Base-by-base conservation (phyloP, 495 filamentous ascomycete genomes). In the Aspergillus hancockii region DNA sequence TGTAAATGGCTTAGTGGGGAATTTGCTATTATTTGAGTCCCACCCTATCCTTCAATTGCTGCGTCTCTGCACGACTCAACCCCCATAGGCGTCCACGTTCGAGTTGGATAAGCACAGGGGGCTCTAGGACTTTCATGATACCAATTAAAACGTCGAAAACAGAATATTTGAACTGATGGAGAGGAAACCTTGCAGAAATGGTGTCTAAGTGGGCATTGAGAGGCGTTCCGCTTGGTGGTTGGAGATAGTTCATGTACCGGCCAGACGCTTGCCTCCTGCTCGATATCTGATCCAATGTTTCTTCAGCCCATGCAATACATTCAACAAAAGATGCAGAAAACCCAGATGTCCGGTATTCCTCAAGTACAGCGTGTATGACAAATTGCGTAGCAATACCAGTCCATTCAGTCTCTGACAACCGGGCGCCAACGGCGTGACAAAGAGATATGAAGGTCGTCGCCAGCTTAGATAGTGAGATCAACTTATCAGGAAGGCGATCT, bases 281-380 rank as follows among this genome's bases (percentile, higher is more conserved):
- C 8, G 43, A 22, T 22, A 23, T 23, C 34, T 40, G 19, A 16
- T 53, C n/a, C n/a, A 23, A 25, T 4, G 23, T 38, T 36, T 41
- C 23, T 7, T 41, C 22, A 3, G 31, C 38, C 51, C 32, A 53
- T 7, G 19, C 70, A 63, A 72, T 41, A 40, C 57, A 1, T 43
- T 34, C 31, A 49, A 31, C 8, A 43, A 10, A 19, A 47, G 43
- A 22, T 21, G 8, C 19, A 10, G 19, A 10, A 19, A 12, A 22
- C 66, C 63, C 34, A 46, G 51, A 8, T 55, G 57, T 12, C 66
- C 71, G 64, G 43, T 76, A 75, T 55, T 80, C 78, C 63, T 85
- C 82, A 8, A 81, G 40, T 4, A 67, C 69, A 7, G 82, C 79
- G 50, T 85, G 81, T 12, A 79, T 61, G 68, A 84, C 78, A 58